phyloP scores from a whole-genome alignment of 2,329 filamentous ascomycete species.

The Aureobasidium uvarum region DNA sequence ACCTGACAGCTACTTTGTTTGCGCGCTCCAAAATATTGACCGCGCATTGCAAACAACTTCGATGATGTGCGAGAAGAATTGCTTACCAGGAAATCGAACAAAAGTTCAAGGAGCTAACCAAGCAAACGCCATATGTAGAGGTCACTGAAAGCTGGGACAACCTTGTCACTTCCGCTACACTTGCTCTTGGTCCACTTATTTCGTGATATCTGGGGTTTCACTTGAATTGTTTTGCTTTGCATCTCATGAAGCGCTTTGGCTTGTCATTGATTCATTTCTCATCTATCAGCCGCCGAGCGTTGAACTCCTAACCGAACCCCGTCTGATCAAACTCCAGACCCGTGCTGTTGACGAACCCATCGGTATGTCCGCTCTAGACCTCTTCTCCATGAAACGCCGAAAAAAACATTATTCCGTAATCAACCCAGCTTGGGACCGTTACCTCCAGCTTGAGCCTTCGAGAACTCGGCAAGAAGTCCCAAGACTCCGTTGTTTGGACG shows the following conservation, averaged over 20 bases:
- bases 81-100: no score
- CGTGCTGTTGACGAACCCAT: not conserved
- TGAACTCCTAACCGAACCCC: not conserved
- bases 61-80: no score
- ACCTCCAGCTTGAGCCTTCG: slow-evolving; percentile 29
- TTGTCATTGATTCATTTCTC: slow-evolving; percentile 14
- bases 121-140: no score
- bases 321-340: not conserved
- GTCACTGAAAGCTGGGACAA: no score
- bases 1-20: no score
- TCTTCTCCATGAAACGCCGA: not conserved
- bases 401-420: not conserved
- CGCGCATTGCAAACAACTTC: no score
- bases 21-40: no score
- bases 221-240: not conserved
- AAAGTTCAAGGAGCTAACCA: no score
- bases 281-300: not conserved
- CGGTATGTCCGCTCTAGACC: not conserved
- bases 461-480: slow-evolving; percentile 29
- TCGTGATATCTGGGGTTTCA: no score
- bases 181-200: no score
- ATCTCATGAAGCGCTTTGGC: not conserved
- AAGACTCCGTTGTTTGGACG: slow-evolving; percentile 27
- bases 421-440: slow-evolving; percentile 27
- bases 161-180: no score